Percentiles rank a stretch among this genome's conserved stretches.
Conservation (phyloP, 2,329 filamentous ascomycete genomes). For the Alternaria brassicae region DNA sequence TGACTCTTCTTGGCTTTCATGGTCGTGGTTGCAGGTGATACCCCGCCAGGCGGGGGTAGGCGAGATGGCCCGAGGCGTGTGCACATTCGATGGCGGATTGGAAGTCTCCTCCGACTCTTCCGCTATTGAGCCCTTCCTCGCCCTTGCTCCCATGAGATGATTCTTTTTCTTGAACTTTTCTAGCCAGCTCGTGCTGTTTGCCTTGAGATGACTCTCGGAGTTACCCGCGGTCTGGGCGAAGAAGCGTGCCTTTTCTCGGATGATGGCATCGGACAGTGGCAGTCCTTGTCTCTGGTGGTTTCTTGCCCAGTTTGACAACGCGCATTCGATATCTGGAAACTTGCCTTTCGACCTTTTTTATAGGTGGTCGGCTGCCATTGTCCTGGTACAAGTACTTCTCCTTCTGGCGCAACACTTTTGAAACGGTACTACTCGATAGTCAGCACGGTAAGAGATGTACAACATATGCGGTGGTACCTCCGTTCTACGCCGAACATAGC, state of each 20-base stretch:
- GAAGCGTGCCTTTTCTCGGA: constrained; percentile 81
- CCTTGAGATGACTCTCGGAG: constrained; percentile 73
- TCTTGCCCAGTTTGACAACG: constrained; percentile 83
- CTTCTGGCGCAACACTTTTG: constrained; percentile 92
- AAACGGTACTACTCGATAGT: constrained; percentile 78
- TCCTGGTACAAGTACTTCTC: constrained; percentile 90
- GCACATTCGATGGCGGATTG: constrained; percentile 63
- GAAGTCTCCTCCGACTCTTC: constrained; percentile 74
- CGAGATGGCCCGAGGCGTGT: constrained; percentile 72
- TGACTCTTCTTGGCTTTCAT: constrained; percentile 68
- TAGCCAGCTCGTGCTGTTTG: constrained; percentile 79
- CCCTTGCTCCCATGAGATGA: constrained; percentile 63
- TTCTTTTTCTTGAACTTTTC: constrained; percentile 97
- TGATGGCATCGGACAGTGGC: constrained; percentile 77
- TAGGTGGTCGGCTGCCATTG: constrained; percentile 78
- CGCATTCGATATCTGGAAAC: constrained; percentile 88
- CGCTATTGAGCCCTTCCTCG: constrained; percentile 61
- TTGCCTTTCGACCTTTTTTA: constrained; percentile 85
- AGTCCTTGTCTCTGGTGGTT: constrained; percentile 80
- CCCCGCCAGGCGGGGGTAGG: constrained; percentile 73
- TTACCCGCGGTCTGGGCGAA: constrained; percentile 78
- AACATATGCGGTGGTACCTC: constrained; percentile 68
- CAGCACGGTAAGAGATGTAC: constrained; percentile 20
- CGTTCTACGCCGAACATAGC: constrained; percentile 93
- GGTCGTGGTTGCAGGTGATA: constrained; percentile 75